Conservation (phyloP, 352 stramenopile genomes). For the Globisporangium echinulatum region DNA sequence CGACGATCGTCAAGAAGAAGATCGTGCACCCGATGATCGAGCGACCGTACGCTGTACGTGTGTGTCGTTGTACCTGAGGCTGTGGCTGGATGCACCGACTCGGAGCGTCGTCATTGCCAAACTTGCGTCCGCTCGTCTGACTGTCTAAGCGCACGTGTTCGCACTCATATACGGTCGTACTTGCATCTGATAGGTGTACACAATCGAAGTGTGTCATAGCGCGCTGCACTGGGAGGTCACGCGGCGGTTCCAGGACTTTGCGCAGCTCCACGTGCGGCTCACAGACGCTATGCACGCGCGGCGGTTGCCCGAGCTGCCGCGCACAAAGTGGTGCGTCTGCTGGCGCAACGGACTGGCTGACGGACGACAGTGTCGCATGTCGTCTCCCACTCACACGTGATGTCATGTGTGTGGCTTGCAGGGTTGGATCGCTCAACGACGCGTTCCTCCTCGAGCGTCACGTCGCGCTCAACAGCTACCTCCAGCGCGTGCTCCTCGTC, state of each 20-base stretch:
- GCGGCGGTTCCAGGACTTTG: conserved; percentile 43
- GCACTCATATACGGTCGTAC: too few species aligned
- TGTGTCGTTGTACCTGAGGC: too few species aligned
- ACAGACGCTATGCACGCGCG: conserved; percentile 1
- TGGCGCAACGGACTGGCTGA: too few species aligned
- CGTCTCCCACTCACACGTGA: background rate
- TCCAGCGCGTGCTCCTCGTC: conserved; percentile 39
- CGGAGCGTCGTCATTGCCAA: too few species aligned
- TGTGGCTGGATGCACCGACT: too few species aligned
- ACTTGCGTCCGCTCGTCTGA: too few species aligned
- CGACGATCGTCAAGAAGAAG: conserved; percentile 24
- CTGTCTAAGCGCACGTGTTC: too few species aligned
- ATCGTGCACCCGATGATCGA: conserved; percentile 36
- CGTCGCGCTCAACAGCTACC: conserved; percentile 35
- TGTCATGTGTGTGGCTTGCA: conserved; percentile 1
- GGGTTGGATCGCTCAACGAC: conserved; percentile 27
- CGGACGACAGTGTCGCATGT: too few species aligned
- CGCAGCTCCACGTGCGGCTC: conserved; percentile 24
- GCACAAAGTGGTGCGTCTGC: conserved; percentile 29
- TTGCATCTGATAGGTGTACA: conserved; percentile 27
- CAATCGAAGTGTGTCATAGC: conserved; percentile 28
- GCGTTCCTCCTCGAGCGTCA: conserved; percentile 32
- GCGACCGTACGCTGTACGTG: conserved; percentile 25
- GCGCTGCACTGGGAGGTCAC: conserved; percentile 37
- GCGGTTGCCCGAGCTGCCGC: conserved; percentile 26